Base-by-base conservation (phyloP, 1,284 basidiomycete species). In the Coriolopsis trogii region DNA sequence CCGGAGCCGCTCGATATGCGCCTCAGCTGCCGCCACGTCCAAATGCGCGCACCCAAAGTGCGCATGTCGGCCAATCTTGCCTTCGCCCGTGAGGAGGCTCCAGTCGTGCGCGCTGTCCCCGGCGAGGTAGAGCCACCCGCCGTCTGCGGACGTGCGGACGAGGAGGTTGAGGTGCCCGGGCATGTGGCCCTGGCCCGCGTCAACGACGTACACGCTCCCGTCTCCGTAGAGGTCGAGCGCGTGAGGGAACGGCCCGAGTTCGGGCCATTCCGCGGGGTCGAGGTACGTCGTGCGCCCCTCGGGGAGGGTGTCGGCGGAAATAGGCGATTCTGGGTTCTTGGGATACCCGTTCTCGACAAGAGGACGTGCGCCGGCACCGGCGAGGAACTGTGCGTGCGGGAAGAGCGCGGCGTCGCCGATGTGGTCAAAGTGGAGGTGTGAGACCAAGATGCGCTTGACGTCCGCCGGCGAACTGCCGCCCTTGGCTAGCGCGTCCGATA, bases 71-170 rank as follows among this genome's bases (percentile, higher is more conserved):
- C 75, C 73, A 34, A 84, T 72, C 2, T 70, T 55, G 16, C 70
- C 70, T 56, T 77, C 71, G 9, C 78, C 79, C 1, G 70, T 75
- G 39, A 85, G 58, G 41, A 84, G 66, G 18, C 75, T 69, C 71
- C 74, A 73, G 63, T 82, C 75, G 61, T 84, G 83, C 7, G 76
- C 80, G 43, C 75, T 76, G 62, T 84, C 82, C 0, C 76, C 80
- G 1, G 71, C 81, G 23, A 85, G 70, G 55, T 75, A 80, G n/a
- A 83, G 67, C 83, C 82, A 84, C 3, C 74, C 52, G 6, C 81
- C 81, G 40, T 80, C 74, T 9, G 71, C 36, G 4, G 79, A 81
- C 23, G 82, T 85, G 37, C 84, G 78, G 20, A 71, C 78, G 16
- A 85, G 73, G 20, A 78, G 60, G 50, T 78, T 80, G 49, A 85